Evolutionary conservation across 176 grass and related monocot species (phyloP), one percentile per base, ranked within the genome.

Genomic region (Eleusine indica): DNA sequence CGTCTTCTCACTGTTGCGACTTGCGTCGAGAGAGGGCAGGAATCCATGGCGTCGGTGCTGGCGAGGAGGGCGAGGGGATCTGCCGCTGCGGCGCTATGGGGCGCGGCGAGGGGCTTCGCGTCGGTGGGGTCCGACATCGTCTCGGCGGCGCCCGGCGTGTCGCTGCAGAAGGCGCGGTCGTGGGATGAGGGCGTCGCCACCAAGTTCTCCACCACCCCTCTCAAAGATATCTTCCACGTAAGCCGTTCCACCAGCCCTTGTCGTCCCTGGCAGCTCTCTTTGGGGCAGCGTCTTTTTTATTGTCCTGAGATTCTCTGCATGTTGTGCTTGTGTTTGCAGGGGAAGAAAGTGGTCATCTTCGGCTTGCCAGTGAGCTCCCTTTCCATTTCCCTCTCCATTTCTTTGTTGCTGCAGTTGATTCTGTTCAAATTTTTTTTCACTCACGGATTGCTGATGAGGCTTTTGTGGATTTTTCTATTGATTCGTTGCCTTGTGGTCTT

Each of bases 281-380:
- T 13, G 25, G 11, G 25, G 61, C 61, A 64, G 61, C 25, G 0
- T 30, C 0, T 35, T 37, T 37, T 58, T 51, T 41, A 32, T 0
- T 70, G 46, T 58, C 53, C 38, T 18, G 19, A 77, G 1, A 42
- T 51, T 44, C 48, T 43, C 40, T 47, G 0, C 13, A 40, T 75
- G 73, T 52, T 66, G 62, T 77, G 62, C 6, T 62, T 63, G 12
- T 79, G 77, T 56, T 95, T 90, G 72, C 91, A 98, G 91, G 93
- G 93, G 54, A 99, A 96, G 89, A 95, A 99, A 84, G 96, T 99
- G 64, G 87, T 99, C 71, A 87, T 99, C 83, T 99, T 99, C 61
- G 96, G 96, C 11, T 70, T 99, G 84, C 96, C 96, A 16, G 93
- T 99, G 78, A 94, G 91, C 79, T 80, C 48, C 14, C n/a, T 7